phyloP scores from a whole-genome alignment of 2,329 filamentous ascomycete species.

The Calonectria multiphialidica region DNA sequence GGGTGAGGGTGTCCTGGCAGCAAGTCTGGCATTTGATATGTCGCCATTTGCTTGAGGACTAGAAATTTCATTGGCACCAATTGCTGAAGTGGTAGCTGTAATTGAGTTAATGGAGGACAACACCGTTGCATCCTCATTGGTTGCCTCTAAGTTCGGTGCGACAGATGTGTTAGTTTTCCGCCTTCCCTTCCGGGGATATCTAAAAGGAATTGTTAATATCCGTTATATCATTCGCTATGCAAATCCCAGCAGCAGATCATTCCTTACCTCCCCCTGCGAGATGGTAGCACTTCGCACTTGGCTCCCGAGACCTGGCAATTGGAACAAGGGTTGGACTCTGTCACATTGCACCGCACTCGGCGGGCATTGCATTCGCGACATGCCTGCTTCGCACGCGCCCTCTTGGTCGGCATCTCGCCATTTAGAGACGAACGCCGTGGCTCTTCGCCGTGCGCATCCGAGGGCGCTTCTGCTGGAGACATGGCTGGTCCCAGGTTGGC shows the following conservation, averaged over 20 bases:
- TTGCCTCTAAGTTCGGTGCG: not conserved
- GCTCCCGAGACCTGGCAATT: conserved; percentile 45
- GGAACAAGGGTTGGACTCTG: conserved; percentile 47
- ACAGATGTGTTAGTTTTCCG: conserved; percentile 24
- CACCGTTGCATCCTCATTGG: not conserved
- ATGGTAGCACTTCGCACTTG: conserved; percentile 48
- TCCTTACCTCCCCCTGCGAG: conserved; percentile 48
- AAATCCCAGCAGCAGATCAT: not conserved
- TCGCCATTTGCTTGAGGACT: conserved; percentile 2
- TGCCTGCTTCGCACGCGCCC: conserved; percentile 50
- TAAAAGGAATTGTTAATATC: conserved; percentile 2
- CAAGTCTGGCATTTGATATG: conserved; percentile 6
- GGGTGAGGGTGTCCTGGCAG: conserved; percentile 31
- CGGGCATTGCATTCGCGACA: conserved; percentile 51
- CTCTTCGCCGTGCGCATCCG: conserved; percentile 5
- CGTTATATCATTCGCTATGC: not conserved
- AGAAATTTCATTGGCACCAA: not conserved
- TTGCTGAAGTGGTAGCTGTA: not conserved
- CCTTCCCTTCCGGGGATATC: conserved; percentile 41
- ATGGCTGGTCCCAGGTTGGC: conserved; percentile 11
- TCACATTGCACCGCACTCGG: conserved; percentile 52
- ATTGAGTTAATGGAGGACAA: not conserved
- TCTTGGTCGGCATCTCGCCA: conserved; percentile 44
- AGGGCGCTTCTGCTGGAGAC: conserved; percentile 8
- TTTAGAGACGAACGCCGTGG: conserved; percentile 8